Conservation (phyloP, 257 asterid genomes). For the Solanum habrochaites region DNA sequence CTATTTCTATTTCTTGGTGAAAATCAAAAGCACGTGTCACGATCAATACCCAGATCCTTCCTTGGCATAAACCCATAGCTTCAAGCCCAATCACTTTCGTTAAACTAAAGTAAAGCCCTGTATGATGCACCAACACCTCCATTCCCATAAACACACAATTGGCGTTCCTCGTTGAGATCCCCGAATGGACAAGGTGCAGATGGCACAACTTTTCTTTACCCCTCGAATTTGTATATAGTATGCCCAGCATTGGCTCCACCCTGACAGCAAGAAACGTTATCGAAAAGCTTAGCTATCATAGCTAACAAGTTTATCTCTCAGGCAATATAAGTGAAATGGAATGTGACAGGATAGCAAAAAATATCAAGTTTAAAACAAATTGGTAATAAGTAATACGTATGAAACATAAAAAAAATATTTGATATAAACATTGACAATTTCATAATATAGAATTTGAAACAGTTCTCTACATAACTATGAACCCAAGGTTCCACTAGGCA, state of each 20-base stretch:
- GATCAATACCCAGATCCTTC: slow-evolving; percentile 75
- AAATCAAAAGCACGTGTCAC: slow-evolving; percentile 82
- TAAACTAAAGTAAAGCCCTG: slow-evolving; percentile 70
- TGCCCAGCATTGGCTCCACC: slow-evolving; percentile 99
- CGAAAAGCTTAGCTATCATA: neutral
- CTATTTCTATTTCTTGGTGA: slow-evolving; percentile 77
- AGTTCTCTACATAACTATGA: neutral
- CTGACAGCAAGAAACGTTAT: slow-evolving; percentile 16
- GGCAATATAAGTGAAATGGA: neutral
- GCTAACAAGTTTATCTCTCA: neutral
- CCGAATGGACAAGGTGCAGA: slow-evolving; percentile 92
- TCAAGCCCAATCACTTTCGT: slow-evolving; percentile 76
- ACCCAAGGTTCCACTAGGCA: neutral
- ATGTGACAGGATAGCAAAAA: neutral
- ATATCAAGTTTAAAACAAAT: neutral
- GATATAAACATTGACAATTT: neutral
- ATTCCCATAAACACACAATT: slow-evolving; percentile 55
- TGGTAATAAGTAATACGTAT: neutral
- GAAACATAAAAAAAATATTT: neutral
- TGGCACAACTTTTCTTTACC: slow-evolving; percentile 89
- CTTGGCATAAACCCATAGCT: slow-evolving; percentile 76
- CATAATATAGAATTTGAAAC: neutral
- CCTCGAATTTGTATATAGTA: slow-evolving; percentile 89
- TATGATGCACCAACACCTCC: slow-evolving; percentile 90
- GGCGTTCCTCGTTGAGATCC: slow-evolving; percentile 46